Conservation (phyloP, 2,329 filamentous ascomycete species). For the Sporothrix schenckii region DNA sequence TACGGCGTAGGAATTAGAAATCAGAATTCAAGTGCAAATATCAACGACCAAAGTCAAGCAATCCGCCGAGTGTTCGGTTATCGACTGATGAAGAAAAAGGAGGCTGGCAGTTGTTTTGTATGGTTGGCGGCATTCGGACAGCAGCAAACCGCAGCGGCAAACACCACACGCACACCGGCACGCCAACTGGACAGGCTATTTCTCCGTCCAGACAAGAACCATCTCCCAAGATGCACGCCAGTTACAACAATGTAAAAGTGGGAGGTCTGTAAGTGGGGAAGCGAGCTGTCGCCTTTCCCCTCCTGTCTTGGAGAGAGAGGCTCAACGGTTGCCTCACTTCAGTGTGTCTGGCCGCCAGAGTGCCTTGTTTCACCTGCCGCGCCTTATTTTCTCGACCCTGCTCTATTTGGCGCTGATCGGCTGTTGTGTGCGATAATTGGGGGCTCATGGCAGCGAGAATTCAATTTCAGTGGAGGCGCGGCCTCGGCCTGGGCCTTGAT, state of each 20-base stretch:
- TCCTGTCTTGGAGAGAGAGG: neutral
- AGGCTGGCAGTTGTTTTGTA: conserved; percentile 4
- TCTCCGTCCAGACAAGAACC: neutral
- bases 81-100: neutral
- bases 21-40: neutral
- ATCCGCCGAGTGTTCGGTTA: neutral
- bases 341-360: neutral
- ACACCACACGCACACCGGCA: neutral
- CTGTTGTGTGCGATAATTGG: neutral
- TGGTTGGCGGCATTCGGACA: neutral
- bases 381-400: neutral
- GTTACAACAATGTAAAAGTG: neutral
- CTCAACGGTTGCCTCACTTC: no score
- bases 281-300: conserved; percentile 16
- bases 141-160: neutral
- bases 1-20: neutral
- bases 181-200: neutral
- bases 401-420: neutral
- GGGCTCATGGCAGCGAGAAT: neutral
- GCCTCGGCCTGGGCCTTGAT: neutral
- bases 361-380: conserved; percentile 22
- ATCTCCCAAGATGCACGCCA: neutral
- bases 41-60: neutral
- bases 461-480: conserved; percentile 5
- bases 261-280: neutral